Evolutionary conservation across 352 stramenopile species (phyloP), one percentile per base, ranked within the genome.

Genomic region (Pythium periplocum): DNA sequence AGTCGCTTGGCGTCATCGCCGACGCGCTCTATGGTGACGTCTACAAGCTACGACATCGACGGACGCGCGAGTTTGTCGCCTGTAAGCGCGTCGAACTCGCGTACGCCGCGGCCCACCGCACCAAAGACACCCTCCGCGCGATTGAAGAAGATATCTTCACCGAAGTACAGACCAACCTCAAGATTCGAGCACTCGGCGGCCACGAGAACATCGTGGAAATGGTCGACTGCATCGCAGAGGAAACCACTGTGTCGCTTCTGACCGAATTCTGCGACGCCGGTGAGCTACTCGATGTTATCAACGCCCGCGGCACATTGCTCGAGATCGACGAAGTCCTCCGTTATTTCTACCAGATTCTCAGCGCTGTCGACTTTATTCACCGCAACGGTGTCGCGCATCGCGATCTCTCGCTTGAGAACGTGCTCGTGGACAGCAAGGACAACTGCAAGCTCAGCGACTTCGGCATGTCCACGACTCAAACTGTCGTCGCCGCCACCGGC

Each of bases 381-480:
- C 57, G 65, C 3, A 62, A 90, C 37, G 81, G 71, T 45, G 87
- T 94, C 54, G 81, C 79, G 34, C 84, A 94, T 62, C 76, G 84
- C 34, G 84, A 94, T 48, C 52, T 94, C 47, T 92, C 81, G 11
- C 68, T 92, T 7, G 84, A 94, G 52, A 94, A 94, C 55, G 69
- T 94, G 51, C 64, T 94, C 1, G 75, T 94, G 34, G 77, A 89
- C 48, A 68, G 68, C 26, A 39, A 62, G 5, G 80, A 88, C 59
- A 71, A 61, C 59, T 90, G 78, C 60, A 75, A 91, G 42, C 79
- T 94, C 50, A 81, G 69, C 38, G 83, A 94, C 75, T 94, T 94
- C 54, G 83, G 83, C 35, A 68, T 94, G 57, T 70, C 81, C 17
- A 78, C 71, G 38, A 71, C 58, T 11, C 32, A 53, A 44, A 65